Evolutionary conservation across 148 eudicot species (phyloP), one percentile per base, ranked within the genome.

Genomic region (Amaranthus palmeri): DNA sequence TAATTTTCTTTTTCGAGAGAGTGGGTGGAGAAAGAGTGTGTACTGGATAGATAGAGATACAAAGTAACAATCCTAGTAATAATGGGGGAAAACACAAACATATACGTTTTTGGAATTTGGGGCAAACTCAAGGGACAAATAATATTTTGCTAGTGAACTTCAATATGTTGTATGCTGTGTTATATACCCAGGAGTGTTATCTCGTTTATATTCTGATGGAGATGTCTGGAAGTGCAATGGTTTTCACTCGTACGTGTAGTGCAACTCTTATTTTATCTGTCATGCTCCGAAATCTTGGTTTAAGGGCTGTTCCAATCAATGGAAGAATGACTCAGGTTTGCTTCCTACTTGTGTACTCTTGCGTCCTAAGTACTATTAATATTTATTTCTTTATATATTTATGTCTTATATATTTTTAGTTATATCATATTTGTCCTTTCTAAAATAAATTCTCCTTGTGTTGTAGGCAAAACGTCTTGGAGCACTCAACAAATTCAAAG

Each of bases 211-310:
- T 91, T 72, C 70, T 93, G 74, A 86, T 80, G 41, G 96, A 93
- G 81, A 83, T 81, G 86, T 74, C 88, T 68, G 90, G 88, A 72
- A 85, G 82, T 59, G 77, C 93, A 52, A 91, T 93, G 90, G 88
- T 91, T 85, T 93, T 93, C 67, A 91, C 98, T 69, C 82, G 91
- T 44, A 91, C 87, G 14, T 93, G 98, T 81, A 97, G 87, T 42
- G 73, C 86, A 62, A 86, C 98, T 60, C 77, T 76, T 14, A 60
- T 85, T 54, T 68, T 93, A 79, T 86, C 97, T 17, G 74, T 85
- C 76, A 81, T 91, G 81, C 95, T 93, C 57, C 87, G 97, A 45
- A 93, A 88, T 63, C 95, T 93, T 81, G 91, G 97, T 77, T 79
- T 87, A 10, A 80, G 90, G 77, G 92, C 98, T 61, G 83, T 93